These are phyloP conservation scores for Alternaria atra DNA, from an alignment of 2,329 filamentous ascomycete genomes.

Conservation along the genomic window DNA sequence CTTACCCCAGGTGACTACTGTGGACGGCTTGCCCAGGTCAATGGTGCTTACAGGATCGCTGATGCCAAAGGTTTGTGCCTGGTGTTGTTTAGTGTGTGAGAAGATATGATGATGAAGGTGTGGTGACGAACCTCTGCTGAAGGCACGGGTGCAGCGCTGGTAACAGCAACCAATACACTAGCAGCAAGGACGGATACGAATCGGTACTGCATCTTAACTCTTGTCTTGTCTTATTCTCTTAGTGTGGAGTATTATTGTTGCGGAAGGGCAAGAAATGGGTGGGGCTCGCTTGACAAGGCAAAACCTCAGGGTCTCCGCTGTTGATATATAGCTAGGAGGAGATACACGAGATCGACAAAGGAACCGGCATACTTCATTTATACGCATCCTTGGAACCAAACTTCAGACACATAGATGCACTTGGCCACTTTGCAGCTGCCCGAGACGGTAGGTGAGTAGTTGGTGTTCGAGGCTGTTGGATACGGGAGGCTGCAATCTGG, in stretches of 20 bases:
- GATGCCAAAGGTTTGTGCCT: constrained; percentile 12
- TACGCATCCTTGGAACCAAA: constrained; percentile 12
- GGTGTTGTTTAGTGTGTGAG: neutral
- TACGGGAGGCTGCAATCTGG: constrained; percentile 27
- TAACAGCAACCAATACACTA: constrained; percentile 32
- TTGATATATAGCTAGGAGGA: neutral
- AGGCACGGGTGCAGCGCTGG: constrained; percentile 35
- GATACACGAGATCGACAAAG: constrained; percentile 8
- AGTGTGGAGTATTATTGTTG: neutral
- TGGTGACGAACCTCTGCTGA: constrained; percentile 27
- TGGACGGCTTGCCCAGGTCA: constrained; percentile 26
- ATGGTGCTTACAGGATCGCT: constrained; percentile 19
- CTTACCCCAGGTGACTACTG: constrained; percentile 28
- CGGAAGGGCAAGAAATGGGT: neutral
- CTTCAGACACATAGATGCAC: neutral
- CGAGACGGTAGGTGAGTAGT: neutral
- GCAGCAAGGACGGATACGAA: constrained; percentile 38
- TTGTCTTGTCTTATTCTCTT: neutral
- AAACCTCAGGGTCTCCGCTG: constrained; percentile 4
- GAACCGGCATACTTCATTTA: constrained; percentile 20
- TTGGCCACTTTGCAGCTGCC: constrained; percentile 15
- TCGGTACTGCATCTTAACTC: constrained; percentile 37
- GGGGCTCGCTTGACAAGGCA: constrained; percentile 2
- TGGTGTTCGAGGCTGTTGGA: constrained; percentile 23
- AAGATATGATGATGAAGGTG: neutral